Conservation (phyloP, 192 early-diverging fungal species). For the Martensiomyces pterosporus region DNA sequence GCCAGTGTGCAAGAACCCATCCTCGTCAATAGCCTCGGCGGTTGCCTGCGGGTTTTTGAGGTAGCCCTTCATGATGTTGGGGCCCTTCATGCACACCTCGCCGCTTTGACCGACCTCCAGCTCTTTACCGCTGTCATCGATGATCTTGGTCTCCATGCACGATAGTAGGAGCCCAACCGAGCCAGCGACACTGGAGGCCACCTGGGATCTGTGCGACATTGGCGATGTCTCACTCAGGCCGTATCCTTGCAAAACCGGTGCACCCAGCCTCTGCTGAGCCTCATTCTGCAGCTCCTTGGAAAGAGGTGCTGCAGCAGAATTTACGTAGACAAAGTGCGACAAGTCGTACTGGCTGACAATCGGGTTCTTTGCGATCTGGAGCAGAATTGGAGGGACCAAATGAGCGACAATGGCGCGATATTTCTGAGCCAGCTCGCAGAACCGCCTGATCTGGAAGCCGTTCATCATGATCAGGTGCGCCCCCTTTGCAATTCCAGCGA, state of each 20-base stretch:
- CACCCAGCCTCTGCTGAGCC: slow-evolving; percentile 44
- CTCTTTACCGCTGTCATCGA: slow-evolving; percentile 70
- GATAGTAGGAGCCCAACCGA: slow-evolving; percentile 71
- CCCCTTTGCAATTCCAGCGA: slow-evolving; percentile 41
- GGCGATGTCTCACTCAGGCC: slow-evolving; percentile 63
- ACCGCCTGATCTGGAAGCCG: slow-evolving; percentile 70
- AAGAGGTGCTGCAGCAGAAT: slow-evolving; percentile 81
- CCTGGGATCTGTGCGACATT: slow-evolving; percentile 27
- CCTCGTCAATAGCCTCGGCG: slow-evolving; percentile 59
- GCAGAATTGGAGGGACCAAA: slow-evolving; percentile 63
- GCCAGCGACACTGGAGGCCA: slow-evolving; percentile 17
- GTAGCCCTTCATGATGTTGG: slow-evolving; percentile 87
- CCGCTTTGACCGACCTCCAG: slow-evolving; percentile 61
- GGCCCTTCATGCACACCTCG: slow-evolving; percentile 81
- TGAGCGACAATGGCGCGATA: slow-evolving; percentile 64
- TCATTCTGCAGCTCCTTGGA: slow-evolving; percentile 59
- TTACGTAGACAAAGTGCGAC: slow-evolving; percentile 56
- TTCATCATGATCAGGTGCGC: slow-evolving; percentile 28
- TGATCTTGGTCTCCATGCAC: slow-evolving; percentile 65
- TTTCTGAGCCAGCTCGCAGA: slow-evolving; percentile 63
- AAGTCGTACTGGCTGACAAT: slow-evolving; percentile 69
- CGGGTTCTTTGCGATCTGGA: slow-evolving; percentile 74
- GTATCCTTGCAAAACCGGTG: slow-evolving; percentile 55
- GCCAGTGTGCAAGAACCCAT: slow-evolving; percentile 54
- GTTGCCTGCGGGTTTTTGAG: slow-evolving; percentile 78